A percentile compares a stretch with the other conserved stretches of the same genome.
phyloP scores from a whole-genome alignment of 2,329 filamentous ascomycete species.

The Geosmithia flava region DNA sequence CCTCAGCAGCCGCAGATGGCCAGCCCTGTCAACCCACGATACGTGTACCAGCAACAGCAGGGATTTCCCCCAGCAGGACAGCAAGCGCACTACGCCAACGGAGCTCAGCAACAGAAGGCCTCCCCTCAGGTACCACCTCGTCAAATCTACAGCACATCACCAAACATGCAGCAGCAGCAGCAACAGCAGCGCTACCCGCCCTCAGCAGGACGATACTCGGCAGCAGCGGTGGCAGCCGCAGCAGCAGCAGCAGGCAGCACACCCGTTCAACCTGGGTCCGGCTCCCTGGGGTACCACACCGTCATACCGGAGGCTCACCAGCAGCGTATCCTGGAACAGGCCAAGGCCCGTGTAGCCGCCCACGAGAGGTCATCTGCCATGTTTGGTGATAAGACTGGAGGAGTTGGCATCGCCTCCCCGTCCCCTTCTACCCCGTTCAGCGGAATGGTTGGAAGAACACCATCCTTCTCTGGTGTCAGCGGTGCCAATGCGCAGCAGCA shows the following conservation, averaged over 20 bases:
- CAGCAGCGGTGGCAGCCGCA: slow-evolving; percentile 15
- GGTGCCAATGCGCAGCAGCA: slow-evolving; percentile 7
- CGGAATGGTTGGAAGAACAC: slow-evolving; percentile 1
- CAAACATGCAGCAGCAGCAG: slow-evolving; percentile 20
- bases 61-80: slow-evolving; percentile 1
- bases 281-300: slow-evolving; percentile 31
- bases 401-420: too few species aligned
- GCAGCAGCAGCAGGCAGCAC: slow-evolving; percentile 12
- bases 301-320: slow-evolving; percentile 37
- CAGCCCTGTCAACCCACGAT: slow-evolving; percentile 27
- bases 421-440: too few species aligned
- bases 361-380: slow-evolving; percentile 25
- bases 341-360: slow-evolving; percentile 32
- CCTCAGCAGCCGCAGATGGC: slow-evolving; percentile 26
- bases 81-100: slow-evolving; percentile 25
- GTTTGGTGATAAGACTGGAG: slow-evolving; percentile 27
- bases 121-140: slow-evolving; percentile 24
- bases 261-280: slow-evolving; percentile 1
- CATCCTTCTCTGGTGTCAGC: background rate
- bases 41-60: slow-evolving; percentile 21
- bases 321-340: slow-evolving; percentile 37
- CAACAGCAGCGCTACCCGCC: slow-evolving; percentile 16
- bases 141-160: slow-evolving; percentile 25
- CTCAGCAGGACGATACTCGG: slow-evolving; percentile 11
- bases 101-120: slow-evolving; percentile 14